phyloP scores from a whole-genome alignment of 257 asterid genomes.

The Striga asiatica region DNA sequence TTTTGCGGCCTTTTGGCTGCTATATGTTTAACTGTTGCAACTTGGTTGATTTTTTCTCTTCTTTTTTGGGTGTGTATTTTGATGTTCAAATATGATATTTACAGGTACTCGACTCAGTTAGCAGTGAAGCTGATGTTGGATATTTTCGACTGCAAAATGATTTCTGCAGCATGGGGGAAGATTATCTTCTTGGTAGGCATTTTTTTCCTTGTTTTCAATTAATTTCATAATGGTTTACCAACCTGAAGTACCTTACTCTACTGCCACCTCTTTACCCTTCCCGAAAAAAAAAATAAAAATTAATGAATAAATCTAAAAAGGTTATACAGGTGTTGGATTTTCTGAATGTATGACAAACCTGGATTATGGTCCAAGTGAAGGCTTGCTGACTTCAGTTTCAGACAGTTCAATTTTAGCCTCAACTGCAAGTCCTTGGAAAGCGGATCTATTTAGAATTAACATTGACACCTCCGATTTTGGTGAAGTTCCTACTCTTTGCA shows the following conservation, averaged over 20 bases:
- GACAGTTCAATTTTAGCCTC: slow-evolving; percentile 32
- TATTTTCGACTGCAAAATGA: slow-evolving; percentile 44
- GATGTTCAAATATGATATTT: too few species aligned
- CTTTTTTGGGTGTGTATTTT: too few species aligned
- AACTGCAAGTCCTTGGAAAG: too few species aligned
- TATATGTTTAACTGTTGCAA: too few species aligned
- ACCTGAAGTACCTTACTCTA: too few species aligned
- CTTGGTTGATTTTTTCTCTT: too few species aligned
- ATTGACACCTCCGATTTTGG: slow-evolving; percentile 29
- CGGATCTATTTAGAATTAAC: slow-evolving; percentile 40
- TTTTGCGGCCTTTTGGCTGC: too few species aligned
- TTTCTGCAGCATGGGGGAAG: slow-evolving; percentile 61
- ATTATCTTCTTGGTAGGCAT: slow-evolving; percentile 65
- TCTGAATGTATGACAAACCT: slow-evolving; percentile 51
- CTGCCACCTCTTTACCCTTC: too few species aligned
- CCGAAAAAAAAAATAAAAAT: too few species aligned
- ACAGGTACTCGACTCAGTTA: slow-evolving; percentile 48
- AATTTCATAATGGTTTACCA: neutral
- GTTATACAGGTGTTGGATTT: slow-evolving; percentile 63
- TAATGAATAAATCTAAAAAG: too few species aligned
- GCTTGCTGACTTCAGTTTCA: slow-evolving; percentile 42
- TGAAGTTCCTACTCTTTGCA: slow-evolving; percentile 25
- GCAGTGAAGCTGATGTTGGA: slow-evolving; percentile 39
- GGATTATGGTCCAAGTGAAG: slow-evolving; percentile 51
- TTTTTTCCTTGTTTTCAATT: neutral